Evolutionary conservation across 371 early-diverging fungal genomes (phyloP).

Genomic region (Apophysomyces ossiformis): DNA sequence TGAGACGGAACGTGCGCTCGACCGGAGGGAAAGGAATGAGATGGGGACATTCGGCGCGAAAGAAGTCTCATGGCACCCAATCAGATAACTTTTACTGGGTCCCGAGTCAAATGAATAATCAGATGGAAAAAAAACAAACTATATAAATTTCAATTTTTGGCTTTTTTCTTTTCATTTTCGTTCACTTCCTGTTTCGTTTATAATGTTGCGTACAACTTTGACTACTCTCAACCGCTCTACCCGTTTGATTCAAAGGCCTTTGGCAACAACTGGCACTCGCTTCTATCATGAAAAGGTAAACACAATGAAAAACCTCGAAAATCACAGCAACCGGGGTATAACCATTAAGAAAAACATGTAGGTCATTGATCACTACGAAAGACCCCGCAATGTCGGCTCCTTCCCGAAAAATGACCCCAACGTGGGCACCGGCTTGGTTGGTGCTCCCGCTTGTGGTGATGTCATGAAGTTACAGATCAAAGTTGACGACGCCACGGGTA

Average conservation of each 20-base stretch:
- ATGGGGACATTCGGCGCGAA: not conserved
- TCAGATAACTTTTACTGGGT: conserved; percentile 5
- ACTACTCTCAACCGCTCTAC: conserved; percentile 17
- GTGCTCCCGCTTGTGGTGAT: conserved; percentile 99
- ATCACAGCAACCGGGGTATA: too few species aligned
- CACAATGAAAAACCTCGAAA: not conserved
- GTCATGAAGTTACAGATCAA: conserved; percentile 99
- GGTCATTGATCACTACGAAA: conserved; percentile 93
- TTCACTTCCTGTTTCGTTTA: conserved; percentile 9
- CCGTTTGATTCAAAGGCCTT: conserved; percentile 21
- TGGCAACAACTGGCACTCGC: conserved; percentile 18
- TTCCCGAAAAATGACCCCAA: conserved; percentile 80
- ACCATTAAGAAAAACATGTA: conserved; percentile 17
- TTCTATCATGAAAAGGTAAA: conserved; percentile 30
- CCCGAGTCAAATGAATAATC: not conserved
- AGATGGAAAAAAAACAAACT: conserved; percentile 8
- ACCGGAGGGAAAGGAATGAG: conserved; percentile 6
- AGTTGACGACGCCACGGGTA: conserved; percentile 87
- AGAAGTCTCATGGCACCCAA: not conserved
- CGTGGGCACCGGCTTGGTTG: conserved; percentile 98
- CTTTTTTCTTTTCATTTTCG: conserved; percentile 15
- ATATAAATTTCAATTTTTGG: conserved; percentile 5
- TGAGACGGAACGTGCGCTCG: conserved; percentile 7
- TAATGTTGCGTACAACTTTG: conserved; percentile 28
- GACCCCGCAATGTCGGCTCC: conserved; percentile 97